These are phyloP conservation scores for Diversispora eburnea DNA, from an alignment of 192 early-diverging fungal species.

Conservation along the genomic window DNA sequence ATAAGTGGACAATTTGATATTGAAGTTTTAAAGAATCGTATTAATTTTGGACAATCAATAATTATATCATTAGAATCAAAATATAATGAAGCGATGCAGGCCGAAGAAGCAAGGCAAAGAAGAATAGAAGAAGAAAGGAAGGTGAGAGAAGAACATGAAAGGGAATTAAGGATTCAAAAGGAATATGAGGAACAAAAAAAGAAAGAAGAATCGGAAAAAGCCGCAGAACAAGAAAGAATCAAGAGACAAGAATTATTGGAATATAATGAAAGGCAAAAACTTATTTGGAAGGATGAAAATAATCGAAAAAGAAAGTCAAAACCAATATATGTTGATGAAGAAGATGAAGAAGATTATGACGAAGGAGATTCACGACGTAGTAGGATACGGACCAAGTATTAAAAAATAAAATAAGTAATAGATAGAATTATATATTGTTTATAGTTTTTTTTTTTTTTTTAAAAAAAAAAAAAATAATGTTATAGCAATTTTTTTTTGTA, in stretches of 20 bases:
- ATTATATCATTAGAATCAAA: not conserved
- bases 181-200: not conserved
- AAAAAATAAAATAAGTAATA: too few species aligned
- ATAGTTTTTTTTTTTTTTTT: too few species aligned
- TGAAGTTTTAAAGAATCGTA: not conserved
- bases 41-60: not conserved
- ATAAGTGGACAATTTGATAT: not conserved
- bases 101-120: not conserved
- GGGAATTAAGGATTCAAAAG: not conserved
- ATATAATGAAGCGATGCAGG: not conserved
- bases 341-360: not conserved
- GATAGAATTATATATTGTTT: too few species aligned
- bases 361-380: too few species aligned
- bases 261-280: not conserved
- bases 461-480: too few species aligned
- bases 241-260: not conserved
- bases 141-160: not conserved
- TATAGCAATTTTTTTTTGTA: too few species aligned
- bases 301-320: not conserved
- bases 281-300: not conserved
- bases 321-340: not conserved
- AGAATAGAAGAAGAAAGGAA: not conserved
- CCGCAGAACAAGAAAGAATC: not conserved
- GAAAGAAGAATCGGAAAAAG: constrained; percentile 2
- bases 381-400: too few species aligned